Conservation (phyloP, 129 eudicot species). For the Pulicaria dysenterica region DNA sequence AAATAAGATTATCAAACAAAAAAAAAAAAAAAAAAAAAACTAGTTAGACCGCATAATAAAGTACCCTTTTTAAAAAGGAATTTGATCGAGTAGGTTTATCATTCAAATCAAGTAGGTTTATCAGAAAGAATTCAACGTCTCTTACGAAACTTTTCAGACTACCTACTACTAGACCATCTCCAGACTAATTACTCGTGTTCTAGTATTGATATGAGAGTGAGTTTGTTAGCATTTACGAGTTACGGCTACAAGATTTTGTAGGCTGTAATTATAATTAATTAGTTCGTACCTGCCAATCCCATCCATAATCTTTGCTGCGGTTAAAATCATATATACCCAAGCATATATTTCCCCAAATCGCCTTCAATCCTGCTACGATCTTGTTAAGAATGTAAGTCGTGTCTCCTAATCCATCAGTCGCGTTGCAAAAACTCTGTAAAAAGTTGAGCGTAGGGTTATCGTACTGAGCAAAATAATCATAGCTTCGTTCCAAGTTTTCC, state of each 20-base stretch:
- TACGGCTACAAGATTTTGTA: not conserved
- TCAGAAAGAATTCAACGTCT: too few species aligned
- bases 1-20: too few species aligned
- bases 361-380: slow-evolving; percentile 28
- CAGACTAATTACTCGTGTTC: too few species aligned
- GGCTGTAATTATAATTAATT: too few species aligned
- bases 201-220: too few species aligned
- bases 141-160: too few species aligned
- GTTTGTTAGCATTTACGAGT: too few species aligned
- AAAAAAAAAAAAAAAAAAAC: too few species aligned
- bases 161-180: too few species aligned
- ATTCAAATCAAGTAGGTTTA: too few species aligned
- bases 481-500: not conserved
- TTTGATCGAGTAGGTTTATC: too few species aligned
- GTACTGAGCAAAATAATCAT: slow-evolving; percentile 24
- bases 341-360: not conserved
- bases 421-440: slow-evolving; percentile 34
- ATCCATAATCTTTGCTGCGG: not conserved
- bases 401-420: slow-evolving; percentile 31
- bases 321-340: not conserved
- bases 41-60: not conserved
- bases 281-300: slow-evolving; percentile 52
- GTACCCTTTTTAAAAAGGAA: too few species aligned
- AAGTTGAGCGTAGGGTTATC: slow-evolving; percentile 4
- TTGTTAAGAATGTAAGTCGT: slow-evolving; percentile 28